Base-by-base conservation (phyloP, 108 stramenopile genomes). In the Skeletonema marinoi region DNA sequence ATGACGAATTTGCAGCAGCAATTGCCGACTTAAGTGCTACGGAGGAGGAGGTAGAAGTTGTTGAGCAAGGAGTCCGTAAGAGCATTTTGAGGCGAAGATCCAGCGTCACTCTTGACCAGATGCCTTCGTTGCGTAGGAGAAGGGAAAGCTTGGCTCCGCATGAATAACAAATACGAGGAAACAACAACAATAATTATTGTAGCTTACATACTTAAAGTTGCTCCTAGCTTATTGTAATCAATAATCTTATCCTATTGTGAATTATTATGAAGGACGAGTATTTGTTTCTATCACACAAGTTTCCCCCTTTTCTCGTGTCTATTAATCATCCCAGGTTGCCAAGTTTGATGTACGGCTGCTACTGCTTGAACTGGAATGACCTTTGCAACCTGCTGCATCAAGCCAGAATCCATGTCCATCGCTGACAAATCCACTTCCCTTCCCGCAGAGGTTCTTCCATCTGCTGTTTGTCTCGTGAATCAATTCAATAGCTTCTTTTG, bases 361-460 rank as follows among this genome's bases (percentile, higher is more conserved):
- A 25, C 21, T 56, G 17, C 54, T 56, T 25, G 54, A 7, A 25
- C 54, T 25, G 9, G 54, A 56, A 3, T 25, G 19, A 5, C 88
- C 90, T 51, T 88, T 87, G 63, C 93, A 94, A 30, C 81, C 81
- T 56, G 89, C 88, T 72, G 91, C 88, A 36, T 87, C 72, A 68
- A 94, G 75, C 91, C 91, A 93, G 68, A 95, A 93, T 30, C 70
- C 83, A 51, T 86, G 82, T 13, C 88, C 88, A 39, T 32, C 63
- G 30, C 83, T 81, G 12, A 87, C 88, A 48, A 58, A 70, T 6
- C 82, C 83, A 21, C 85, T 88, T 69, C 89, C 90, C 73, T 90
- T 82, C 4, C 94, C 92, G 70, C 96, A 96, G 25, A 96, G 80
- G 14, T 70, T 78, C 70, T 84, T 85, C 96, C 96, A 97, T 42